Evolutionary conservation across 345 rosid species (phyloP).

Genomic region (Laguncularia racemosa): DNA sequence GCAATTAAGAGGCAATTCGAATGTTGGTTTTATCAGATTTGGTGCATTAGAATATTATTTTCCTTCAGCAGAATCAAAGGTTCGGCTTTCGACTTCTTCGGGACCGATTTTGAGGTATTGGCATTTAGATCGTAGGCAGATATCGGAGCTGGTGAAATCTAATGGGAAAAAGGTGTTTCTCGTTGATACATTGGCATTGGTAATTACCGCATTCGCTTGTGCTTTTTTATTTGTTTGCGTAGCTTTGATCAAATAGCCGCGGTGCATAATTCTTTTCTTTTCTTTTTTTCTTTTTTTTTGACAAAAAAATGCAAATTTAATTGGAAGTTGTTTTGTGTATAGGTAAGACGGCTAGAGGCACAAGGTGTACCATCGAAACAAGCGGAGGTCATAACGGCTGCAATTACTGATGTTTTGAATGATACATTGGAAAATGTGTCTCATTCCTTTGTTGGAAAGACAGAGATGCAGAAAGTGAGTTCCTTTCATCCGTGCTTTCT

Average conservation of each 20-base stretch:
- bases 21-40: constrained; percentile 18
- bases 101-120: neutral
- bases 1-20: constrained; percentile 1
- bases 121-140: constrained; percentile 21
- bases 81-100: constrained; percentile 12
- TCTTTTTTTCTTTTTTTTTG: too few species aligned
- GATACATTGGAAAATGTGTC: constrained; percentile 78
- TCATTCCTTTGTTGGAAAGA: constrained; percentile 61
- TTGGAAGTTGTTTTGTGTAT: neutral
- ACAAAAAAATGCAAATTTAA: neutral
- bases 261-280: too few species aligned
- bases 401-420: constrained; percentile 65
- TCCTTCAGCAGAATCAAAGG: constrained; percentile 7
- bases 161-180: constrained; percentile 66
- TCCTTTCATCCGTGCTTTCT: neutral
- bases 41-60: constrained; percentile 7
- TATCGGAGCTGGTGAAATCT: constrained; percentile 55
- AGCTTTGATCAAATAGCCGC: too few species aligned
- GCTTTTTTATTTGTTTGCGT: too few species aligned
- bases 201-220: constrained; percentile 15
- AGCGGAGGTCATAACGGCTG: constrained; percentile 77
- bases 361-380: constrained; percentile 85
- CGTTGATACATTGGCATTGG: constrained; percentile 84
- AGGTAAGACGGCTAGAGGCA: constrained; percentile 84
- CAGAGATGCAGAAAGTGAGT: constrained; percentile 79